Conservation (phyloP, 2,329 filamentous ascomycete genomes). For the Penicillium thymicola region DNA sequence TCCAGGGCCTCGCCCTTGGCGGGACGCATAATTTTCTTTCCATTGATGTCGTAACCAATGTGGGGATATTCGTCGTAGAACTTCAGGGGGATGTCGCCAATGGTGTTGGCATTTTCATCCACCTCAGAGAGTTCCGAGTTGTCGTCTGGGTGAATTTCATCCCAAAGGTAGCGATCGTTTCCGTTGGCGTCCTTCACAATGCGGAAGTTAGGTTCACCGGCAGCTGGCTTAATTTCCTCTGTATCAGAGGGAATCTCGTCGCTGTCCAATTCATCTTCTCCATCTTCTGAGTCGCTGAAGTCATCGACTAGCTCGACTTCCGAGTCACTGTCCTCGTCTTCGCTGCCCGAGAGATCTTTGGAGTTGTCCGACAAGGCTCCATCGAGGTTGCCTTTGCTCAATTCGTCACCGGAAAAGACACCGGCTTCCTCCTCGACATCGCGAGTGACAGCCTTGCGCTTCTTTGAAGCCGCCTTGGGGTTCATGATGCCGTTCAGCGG, state of each 20-base stretch:
- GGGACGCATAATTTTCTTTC: slow-evolving; percentile 94
- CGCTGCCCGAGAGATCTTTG: slow-evolving; percentile 36
- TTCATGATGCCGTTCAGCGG: slow-evolving; percentile 30
- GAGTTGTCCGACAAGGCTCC: slow-evolving; percentile 44
- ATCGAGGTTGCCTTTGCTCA: slow-evolving; percentile 46
- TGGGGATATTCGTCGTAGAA: slow-evolving; percentile 98
- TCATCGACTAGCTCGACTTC: slow-evolving; percentile 57
- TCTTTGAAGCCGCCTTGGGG: slow-evolving; percentile 48
- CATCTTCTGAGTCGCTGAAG: slow-evolving; percentile 49
- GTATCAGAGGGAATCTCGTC: slow-evolving; percentile 51
- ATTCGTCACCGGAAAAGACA: slow-evolving; percentile 59
- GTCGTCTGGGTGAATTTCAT: slow-evolving; percentile 90
- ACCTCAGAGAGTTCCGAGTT: slow-evolving; percentile 93
- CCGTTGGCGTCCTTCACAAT: slow-evolving; percentile 82
- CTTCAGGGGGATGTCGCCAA: slow-evolving; percentile 87
- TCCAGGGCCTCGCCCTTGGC: slow-evolving; percentile 92
- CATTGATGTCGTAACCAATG: slow-evolving; percentile 98
- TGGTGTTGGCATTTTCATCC: slow-evolving; percentile 77
- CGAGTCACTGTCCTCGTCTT: slow-evolving; percentile 40
- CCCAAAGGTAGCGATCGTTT: slow-evolving; percentile 83
- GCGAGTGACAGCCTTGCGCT: slow-evolving; percentile 62
- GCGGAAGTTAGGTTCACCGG: slow-evolving; percentile 52
- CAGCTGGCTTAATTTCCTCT: slow-evolving; percentile 37
- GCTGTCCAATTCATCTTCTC: slow-evolving; percentile 49
- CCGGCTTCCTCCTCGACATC: slow-evolving; percentile 51